Conservation (phyloP, 2,329 filamentous ascomycete genomes). For the Pseudogymnoascus sp. region DNA sequence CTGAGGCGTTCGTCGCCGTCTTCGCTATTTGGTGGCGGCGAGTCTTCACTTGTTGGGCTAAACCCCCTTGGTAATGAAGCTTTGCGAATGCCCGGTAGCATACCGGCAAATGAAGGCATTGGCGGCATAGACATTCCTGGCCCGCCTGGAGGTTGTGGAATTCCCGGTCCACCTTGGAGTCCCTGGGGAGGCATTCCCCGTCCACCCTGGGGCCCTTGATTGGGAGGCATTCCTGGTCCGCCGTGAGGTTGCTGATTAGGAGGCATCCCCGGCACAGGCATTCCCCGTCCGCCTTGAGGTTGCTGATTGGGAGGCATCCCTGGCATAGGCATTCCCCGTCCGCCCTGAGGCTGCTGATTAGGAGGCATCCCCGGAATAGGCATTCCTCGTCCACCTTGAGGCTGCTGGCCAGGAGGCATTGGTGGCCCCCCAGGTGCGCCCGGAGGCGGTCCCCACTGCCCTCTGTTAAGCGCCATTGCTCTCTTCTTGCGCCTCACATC, state of each 20-base stretch:
- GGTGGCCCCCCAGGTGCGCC: neutral
- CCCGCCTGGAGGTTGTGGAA: neutral
- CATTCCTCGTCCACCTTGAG: constrained; percentile 7
- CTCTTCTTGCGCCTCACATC: constrained; percentile 73
- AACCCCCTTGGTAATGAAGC: constrained; percentile 26
- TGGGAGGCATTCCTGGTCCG: neutral
- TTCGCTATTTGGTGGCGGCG: constrained; percentile 17
- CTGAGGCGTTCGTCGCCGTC: constrained; percentile 23
- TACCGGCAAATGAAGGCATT: constrained; percentile 24
- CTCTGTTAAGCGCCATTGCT: constrained; percentile 47
- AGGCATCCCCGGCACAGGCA: constrained; percentile 1
- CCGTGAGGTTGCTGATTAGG: constrained; percentile 16
- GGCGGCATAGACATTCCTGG: constrained; percentile 14
- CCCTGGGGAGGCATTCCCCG: constrained; percentile 14
- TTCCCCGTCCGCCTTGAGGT: constrained; percentile 11
- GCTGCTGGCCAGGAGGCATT: neutral
- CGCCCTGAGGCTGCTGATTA: constrained; percentile 16
- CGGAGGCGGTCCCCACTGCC: constrained; percentile 23
- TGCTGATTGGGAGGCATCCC: constrained; percentile 14
- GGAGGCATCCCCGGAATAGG: neutral
- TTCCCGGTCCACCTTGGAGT: constrained; percentile 11
- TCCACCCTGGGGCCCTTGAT: constrained; percentile 18
- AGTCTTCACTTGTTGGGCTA: constrained; percentile 10
- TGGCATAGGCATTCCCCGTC: neutral
- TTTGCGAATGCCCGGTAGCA: constrained; percentile 22